These are phyloP conservation scores for Simplicillium aogashimaense DNA, from an alignment of 2,329 filamentous ascomycete genomes.

Conservation along the genomic window DNA sequence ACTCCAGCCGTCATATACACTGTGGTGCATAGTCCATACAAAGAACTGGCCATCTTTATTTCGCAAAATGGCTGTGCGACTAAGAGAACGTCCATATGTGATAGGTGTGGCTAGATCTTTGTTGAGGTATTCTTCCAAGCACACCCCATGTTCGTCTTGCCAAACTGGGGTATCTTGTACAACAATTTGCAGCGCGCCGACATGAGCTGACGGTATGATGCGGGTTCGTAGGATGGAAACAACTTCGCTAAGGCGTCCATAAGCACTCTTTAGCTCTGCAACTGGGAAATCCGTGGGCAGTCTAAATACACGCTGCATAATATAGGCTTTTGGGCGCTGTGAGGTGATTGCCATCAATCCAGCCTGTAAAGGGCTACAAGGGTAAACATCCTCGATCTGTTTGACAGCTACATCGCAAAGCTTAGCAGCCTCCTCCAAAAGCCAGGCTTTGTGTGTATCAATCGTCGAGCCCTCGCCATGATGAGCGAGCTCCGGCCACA, in stretches of 20 bases:
- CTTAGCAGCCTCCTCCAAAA: slow-evolving; percentile 12
- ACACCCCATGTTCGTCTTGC: not conserved
- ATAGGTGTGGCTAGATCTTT: slow-evolving; percentile 3
- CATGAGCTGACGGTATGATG: slow-evolving; percentile 2
- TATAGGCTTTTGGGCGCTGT: slow-evolving; percentile 4
- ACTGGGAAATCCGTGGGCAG: slow-evolving; percentile 3
- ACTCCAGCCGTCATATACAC: slow-evolving; percentile 10
- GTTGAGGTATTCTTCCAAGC: slow-evolving; percentile 2
- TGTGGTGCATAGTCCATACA: slow-evolving; percentile 9
- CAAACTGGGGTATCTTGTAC: slow-evolving; percentile 1
- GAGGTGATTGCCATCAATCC: slow-evolving; percentile 6
- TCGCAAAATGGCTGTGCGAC: not conserved
- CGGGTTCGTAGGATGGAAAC: slow-evolving; percentile 4
- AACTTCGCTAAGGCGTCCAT: not conserved
- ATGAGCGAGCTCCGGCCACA: too few relatives aligned
- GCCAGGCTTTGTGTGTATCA: too few relatives aligned
- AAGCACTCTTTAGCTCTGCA: slow-evolving; percentile 1
- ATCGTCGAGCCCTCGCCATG: too few relatives aligned
- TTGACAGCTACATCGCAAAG: not conserved
- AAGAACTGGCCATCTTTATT: slow-evolving; percentile 1
- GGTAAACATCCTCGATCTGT: slow-evolving; percentile 4
- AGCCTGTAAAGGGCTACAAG: slow-evolving; percentile 6
- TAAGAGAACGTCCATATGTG: slow-evolving; percentile 2
- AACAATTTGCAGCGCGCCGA: slow-evolving; percentile 4
- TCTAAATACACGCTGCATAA: slow-evolving; percentile 2